phyloP scores from a whole-genome alignment of 805 yeast species.

The Lipomyces chichibuensis region DNA sequence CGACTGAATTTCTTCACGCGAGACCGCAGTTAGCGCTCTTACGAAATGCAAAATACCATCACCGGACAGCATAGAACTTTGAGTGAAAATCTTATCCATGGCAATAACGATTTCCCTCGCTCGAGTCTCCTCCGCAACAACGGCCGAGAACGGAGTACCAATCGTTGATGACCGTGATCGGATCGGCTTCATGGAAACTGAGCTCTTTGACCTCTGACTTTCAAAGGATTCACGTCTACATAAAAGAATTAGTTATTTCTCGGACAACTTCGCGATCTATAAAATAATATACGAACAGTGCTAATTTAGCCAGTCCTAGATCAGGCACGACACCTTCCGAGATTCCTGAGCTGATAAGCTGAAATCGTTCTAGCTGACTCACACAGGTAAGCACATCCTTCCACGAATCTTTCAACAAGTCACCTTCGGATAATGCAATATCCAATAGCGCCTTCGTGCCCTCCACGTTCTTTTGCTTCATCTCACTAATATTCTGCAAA shows the following conservation, averaged over 20 bases:
- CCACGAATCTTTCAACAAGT: slow-evolving; percentile 77
- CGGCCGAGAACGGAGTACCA: slow-evolving; percentile 35
- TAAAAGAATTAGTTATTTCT: slow-evolving; percentile 1
- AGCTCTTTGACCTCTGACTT: slow-evolving; percentile 28
- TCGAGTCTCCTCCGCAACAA: slow-evolving; percentile 43
- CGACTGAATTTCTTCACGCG: slow-evolving; percentile 87
- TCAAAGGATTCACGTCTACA: slow-evolving; percentile 38
- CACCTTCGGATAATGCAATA: slow-evolving; percentile 79
- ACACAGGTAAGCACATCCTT: slow-evolving; percentile 75
- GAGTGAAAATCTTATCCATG: slow-evolving; percentile 84
- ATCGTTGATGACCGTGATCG: slow-evolving; percentile 17
- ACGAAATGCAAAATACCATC: slow-evolving; percentile 86
- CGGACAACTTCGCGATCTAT: not conserved
- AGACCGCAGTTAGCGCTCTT: slow-evolving; percentile 80
- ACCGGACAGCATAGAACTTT: slow-evolving; percentile 77
- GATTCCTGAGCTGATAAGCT: slow-evolving; percentile 82
- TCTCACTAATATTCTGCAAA: slow-evolving; percentile 74
- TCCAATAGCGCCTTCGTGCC: slow-evolving; percentile 77
- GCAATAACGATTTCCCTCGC: slow-evolving; percentile 47
- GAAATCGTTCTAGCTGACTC: slow-evolving; percentile 89
- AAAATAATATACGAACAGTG: slow-evolving; percentile 41
- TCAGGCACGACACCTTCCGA: slow-evolving; percentile 86
- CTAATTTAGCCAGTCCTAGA: slow-evolving; percentile 72
- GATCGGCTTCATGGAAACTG: slow-evolving; percentile 1
- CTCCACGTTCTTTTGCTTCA: slow-evolving; percentile 75